Evolutionary conservation across 352 stramenopile species (phyloP).

Genomic region (Chrysophaeum taylorii): DNA sequence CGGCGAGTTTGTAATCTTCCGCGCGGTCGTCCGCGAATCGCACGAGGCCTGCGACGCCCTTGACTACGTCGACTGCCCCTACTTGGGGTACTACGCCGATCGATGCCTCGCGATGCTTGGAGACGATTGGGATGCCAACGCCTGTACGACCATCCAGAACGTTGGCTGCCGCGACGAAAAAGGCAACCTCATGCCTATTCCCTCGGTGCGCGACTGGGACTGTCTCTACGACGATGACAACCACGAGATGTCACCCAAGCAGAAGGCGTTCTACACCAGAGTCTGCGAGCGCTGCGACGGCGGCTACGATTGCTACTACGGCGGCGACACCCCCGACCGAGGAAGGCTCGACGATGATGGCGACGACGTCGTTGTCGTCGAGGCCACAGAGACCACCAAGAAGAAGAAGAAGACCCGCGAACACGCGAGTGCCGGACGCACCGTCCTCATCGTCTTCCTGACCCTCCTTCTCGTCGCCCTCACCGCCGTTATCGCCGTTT

Average conservation of each 20-base stretch:
- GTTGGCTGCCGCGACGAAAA: not conserved
- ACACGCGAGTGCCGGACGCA: not conserved
- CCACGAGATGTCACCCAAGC: not conserved
- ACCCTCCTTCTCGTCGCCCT: not conserved
- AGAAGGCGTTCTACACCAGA: not conserved
- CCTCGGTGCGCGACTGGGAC: not conserved
- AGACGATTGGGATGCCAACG: not conserved
- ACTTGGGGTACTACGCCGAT: not conserved
- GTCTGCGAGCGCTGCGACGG: not conserved
- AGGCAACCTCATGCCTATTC: not conserved
- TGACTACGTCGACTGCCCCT: constrained; percentile 10
- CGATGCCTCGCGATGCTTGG: not conserved
- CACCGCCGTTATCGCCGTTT: not conserved
- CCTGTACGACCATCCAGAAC: not conserved
- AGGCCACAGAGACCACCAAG: not conserved
- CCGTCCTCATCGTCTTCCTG: not conserved
- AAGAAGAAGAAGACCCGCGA: not conserved
- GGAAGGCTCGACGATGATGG: too few relatives aligned
- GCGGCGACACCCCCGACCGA: not conserved
- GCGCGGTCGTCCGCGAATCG: not conserved
- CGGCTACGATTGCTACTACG: not conserved
- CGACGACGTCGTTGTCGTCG: not conserved
- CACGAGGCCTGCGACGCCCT: constrained; percentile 12
- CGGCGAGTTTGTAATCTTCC: not conserved
- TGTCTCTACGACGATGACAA: constrained; percentile 4